Conservation (phyloP, 768 basidiomycete species). For the Boletus reticulatus region DNA sequence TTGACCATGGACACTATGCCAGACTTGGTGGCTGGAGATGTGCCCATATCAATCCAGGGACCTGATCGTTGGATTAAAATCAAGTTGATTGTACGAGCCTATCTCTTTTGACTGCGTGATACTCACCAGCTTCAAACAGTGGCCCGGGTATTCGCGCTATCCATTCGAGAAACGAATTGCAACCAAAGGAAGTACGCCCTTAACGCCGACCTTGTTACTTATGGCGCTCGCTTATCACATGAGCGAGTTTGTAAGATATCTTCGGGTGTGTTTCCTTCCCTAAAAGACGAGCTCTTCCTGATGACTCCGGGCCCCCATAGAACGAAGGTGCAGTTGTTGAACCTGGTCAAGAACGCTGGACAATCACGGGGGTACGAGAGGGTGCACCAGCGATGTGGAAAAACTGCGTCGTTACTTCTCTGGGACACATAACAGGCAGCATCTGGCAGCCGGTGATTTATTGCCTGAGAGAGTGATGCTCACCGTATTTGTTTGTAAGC, state of each 20-base stretch:
- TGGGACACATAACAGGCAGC: constrained; percentile 40
- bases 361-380: constrained; percentile 24
- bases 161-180: constrained; percentile 38
- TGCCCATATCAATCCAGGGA: constrained; percentile 18
- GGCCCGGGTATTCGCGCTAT: constrained; percentile 46
- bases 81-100: constrained; percentile 32
- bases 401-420: constrained; percentile 37
- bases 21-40: constrained; percentile 19
- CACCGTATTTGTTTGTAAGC: no score
- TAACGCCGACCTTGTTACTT: constrained; percentile 33
- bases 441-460: constrained; percentile 45
- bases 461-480: constrained; percentile 21
- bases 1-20: constrained; percentile 25
- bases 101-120: not conserved
- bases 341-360: constrained; percentile 39
- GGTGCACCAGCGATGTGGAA: constrained; percentile 22
- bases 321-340: constrained; percentile 30
- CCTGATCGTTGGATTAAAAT: constrained; percentile 34
- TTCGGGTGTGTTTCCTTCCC: constrained; percentile 29
- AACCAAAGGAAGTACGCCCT: constrained; percentile 30
- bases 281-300: not conserved
- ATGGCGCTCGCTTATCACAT: constrained; percentile 31
- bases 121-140: constrained; percentile 30
- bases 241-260: constrained; percentile 27
- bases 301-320: constrained; percentile 11